Base-by-base conservation (phyloP, 2,329 filamentous ascomycete species). In the Fusarium nodosum region DNA sequence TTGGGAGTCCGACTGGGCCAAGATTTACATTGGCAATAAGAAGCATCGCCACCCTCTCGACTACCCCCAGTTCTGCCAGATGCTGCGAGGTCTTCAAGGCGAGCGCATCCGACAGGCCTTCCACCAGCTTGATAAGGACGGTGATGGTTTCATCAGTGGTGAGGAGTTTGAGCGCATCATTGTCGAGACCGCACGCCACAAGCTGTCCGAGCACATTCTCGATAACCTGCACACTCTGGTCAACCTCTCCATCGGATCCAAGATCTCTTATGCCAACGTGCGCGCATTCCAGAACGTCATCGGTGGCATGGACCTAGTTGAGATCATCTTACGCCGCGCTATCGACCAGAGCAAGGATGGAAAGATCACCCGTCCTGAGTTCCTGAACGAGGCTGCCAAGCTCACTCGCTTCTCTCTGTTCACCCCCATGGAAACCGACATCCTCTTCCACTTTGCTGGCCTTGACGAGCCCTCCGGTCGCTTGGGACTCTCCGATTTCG, bases 231-330 rank as follows among this genome's bases (percentile, higher is more conserved):
- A 92, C 68, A 96, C 94, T 1, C 88, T 99, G 41, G 98, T 95
- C 88, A 97, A 97, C 82, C 97, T 98, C 79, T 93, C 93, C 10
- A 86, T 90, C 34, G 91, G 93, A 67, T 96, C 90, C 84, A 97
- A 97, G 83, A 96, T 99, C 74, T 97, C 94, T 9, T 99, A 99
- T 78, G 94, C 96, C 79, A 97, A 97, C 78, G 96, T 99, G 33
- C 90, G 96, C 72, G 96, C 96, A 38, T 99, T 99, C 84, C 94
- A 97, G 84, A 99, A 99, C 79, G 91, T 99, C 81, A 95, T 99
- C 74, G 91, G 92, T 76, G 94, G 98, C 82, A 97, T 99, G 93
- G 96, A 99, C 76, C 87, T 98, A 75, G 93, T 98, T 51, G 96
- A 99, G 83, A 84, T 97, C 72, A 94, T 99, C 77, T 88, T 99